Evolutionary conservation across 306 rosid species (phyloP).

Genomic region (Pterocarpus santalinus): DNA sequence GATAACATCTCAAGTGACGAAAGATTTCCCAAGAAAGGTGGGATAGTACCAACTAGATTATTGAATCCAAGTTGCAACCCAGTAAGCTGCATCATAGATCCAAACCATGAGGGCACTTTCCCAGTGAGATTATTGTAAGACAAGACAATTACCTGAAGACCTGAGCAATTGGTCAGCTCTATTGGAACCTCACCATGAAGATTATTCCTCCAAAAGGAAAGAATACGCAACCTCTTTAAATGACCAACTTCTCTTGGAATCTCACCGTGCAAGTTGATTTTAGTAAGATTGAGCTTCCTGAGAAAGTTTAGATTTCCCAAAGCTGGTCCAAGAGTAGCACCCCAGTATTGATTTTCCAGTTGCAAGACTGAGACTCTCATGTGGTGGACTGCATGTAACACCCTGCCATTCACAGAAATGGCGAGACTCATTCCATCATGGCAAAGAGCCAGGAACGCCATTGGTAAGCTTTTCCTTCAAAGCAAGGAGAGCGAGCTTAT

Average conservation of each 20-base stretch:
- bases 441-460: conserved; percentile 25
- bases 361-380: conserved; percentile 33
- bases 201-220: too few relatives aligned
- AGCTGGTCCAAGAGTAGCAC: conserved; percentile 31
- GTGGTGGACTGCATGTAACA: conserved; percentile 32
- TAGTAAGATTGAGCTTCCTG: not conserved
- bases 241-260: conserved; percentile 40
- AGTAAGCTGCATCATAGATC: conserved; percentile 18
- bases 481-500: conserved; percentile 37
- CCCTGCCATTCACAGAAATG: conserved; percentile 46
- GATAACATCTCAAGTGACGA: not conserved
- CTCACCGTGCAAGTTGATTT: conserved; percentile 6
- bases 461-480: conserved; percentile 43
- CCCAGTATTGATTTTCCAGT: conserved; percentile 16
- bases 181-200: conserved; percentile 35
- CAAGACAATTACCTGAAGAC: not conserved
- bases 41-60: conserved; percentile 40
- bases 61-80: not conserved
- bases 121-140: not conserved
- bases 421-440: conserved; percentile 50
- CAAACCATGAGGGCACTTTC: conserved; percentile 40
- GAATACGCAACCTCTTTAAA: too few relatives aligned
- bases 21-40: conserved; percentile 48
- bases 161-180: conserved; percentile 32
- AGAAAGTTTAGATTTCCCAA: conserved; percentile 48